These are phyloP conservation scores for Gloeopeniophorella convolvens DNA, from an alignment of 768 basidiomycete species.

Conservation along the genomic window DNA sequence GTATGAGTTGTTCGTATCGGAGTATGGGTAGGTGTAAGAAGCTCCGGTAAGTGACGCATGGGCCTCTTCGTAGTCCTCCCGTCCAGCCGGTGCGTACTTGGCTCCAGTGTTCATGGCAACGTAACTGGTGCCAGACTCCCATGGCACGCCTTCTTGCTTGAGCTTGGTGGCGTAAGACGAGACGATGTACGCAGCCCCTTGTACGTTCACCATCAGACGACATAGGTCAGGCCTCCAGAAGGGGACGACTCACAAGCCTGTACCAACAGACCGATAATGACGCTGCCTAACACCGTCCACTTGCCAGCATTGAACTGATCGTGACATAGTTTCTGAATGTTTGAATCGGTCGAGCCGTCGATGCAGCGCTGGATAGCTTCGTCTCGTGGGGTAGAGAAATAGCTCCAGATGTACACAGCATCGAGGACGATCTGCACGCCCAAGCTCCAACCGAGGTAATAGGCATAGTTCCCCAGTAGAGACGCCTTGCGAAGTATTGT, in stretches of 20 bases:
- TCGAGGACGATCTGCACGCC: slow-evolving; percentile 8
- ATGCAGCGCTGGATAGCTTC: slow-evolving; percentile 10
- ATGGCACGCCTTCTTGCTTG: neutral
- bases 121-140: neutral
- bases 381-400: slow-evolving; percentile 4
- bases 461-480: slow-evolving; percentile 13
- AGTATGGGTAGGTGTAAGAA: slow-evolving; percentile 12
- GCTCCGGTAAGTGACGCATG: slow-evolving; percentile 1
- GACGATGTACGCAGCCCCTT: slow-evolving; percentile 18
- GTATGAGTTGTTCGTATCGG: neutral
- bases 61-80: neutral
- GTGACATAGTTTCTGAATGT: slow-evolving; percentile 2
- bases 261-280: neutral
- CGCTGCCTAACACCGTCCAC: neutral
- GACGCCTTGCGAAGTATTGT: slow-evolving; percentile 11
- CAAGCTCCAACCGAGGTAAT: slow-evolving; percentile 1
- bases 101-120: neutral
- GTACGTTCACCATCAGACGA: no score
- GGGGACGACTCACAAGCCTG: slow-evolving; percentile 10
- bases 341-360: slow-evolving; percentile 9
- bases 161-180: slow-evolving; percentile 9
- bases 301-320: neutral
- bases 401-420: neutral
- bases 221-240: no score
- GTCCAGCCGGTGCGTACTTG: slow-evolving; percentile 1